A percentile compares a stretch with the other conserved stretches of the same genome.
Evolutionary conservation across 1,139 yeast genomes (phyloP).

Genomic region (Debaryomycetaceae sp.): DNA sequence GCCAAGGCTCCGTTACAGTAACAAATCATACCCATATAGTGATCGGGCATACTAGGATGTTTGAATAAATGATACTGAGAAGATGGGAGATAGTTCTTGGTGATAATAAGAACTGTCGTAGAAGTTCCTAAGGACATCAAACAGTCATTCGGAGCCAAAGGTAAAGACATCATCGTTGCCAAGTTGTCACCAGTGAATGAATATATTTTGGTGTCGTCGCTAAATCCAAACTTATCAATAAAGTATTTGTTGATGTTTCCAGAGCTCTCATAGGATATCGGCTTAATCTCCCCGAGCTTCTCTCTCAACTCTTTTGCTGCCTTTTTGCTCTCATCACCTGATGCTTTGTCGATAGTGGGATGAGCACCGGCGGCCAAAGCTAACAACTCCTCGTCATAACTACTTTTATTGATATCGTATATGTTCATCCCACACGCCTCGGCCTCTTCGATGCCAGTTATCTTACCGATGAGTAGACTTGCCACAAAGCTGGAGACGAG

Average conservation of each 20-base stretch:
- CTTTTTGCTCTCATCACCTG: constrained; percentile 16
- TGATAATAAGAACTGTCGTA: constrained; percentile 78
- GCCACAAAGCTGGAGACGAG: constrained; percentile 79
- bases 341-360: constrained; percentile 29
- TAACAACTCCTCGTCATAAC: constrained; percentile 52
- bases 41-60: constrained; percentile 75
- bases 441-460: constrained; percentile 69
- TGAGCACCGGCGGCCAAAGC: constrained; percentile 53
- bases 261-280: constrained; percentile 37
- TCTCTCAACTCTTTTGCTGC: constrained; percentile 38
- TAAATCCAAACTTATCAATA: constrained; percentile 60
- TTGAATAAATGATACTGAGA: constrained; percentile 80
- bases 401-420: constrained; percentile 57
- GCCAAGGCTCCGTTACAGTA: constrained; percentile 91
- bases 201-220: constrained; percentile 49
- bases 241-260: constrained; percentile 60
- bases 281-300: constrained; percentile 52
- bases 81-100: constrained; percentile 75
- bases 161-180: constrained; percentile 82
- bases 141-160: constrained; percentile 71
- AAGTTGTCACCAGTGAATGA: constrained; percentile 88
- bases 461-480: constrained; percentile 61
- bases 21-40: constrained; percentile 94
- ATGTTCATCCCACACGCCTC: constrained; percentile 94
- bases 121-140: constrained; percentile 85